A percentile compares a stretch with the other conserved stretches of the same genome.
Evolutionary conservation across 2,329 filamentous ascomycete species (phyloP).

Genomic region (Trichoderma koningiopsis): DNA sequence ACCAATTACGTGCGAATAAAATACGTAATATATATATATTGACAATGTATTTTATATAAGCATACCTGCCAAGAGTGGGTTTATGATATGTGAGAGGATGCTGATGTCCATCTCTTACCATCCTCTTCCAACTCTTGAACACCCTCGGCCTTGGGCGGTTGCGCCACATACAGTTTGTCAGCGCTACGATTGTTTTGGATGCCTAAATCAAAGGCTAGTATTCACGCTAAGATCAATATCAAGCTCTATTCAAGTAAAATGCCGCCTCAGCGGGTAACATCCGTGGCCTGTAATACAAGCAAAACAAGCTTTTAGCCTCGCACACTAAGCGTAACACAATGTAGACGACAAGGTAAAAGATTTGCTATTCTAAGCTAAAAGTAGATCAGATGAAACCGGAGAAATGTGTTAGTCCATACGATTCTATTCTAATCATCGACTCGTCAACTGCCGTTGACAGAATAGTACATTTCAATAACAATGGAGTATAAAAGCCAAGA

Average conservation of each 20-base stretch:
- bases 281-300: neutral
- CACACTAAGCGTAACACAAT: neutral
- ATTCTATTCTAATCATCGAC: neutral
- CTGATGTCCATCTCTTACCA: neutral
- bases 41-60: neutral
- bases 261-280: neutral
- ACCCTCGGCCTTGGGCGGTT: neutral
- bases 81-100: neutral
- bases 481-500: neutral
- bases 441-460: no score
- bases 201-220: neutral
- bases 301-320: neutral
- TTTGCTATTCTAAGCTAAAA: neutral
- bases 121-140: neutral
- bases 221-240: neutral
- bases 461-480: neutral
- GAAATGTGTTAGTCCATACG: neutral
- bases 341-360: neutral
- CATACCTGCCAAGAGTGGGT: neutral
- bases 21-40: neutral
- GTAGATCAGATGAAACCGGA: neutral
- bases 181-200: neutral
- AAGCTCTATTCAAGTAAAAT: neutral
- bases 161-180: neutral
- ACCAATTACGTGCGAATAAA: neutral